Evolutionary conservation across 106 monocot species (phyloP), one percentile per base, ranked within the genome.

Genomic region (Ottelia alismoides): DNA sequence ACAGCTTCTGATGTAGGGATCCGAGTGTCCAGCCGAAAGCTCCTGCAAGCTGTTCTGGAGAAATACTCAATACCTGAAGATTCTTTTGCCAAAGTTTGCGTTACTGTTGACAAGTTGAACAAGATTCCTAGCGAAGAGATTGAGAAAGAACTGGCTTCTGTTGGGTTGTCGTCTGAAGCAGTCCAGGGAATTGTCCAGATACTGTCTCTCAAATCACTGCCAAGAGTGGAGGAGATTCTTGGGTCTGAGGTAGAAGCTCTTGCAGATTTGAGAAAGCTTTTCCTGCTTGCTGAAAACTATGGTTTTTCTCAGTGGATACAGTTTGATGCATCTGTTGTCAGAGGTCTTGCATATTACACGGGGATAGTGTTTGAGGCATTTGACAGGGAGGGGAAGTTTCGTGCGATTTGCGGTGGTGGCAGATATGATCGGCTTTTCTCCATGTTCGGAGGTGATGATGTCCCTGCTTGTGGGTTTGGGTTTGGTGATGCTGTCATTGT

Each of bases 311-410:
- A 85, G 31, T 98, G 98, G 98, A 77, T 98, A 60, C 71, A 68
- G 55, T 98, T 98, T 63, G 98, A 98, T 77, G 98, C 98, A 55
- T 98, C 98, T 30, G 90, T 98, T 30, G 89, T 98, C 10, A 82
- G 98, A 68, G 98, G 98, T 43, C 98, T 98, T 58, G 85, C 98
- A 53, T 98, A 90, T 68, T 98, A 98, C 67, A 98, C 90, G 35
- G 98, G 90, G 20, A 86, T 89, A 60, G 98, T 98, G 24, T 98
- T 98, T 77, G 98, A 98, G 98, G 98, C 76, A 72, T 99, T 99
- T 75, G 98, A 99, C 64, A 82, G 78, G 61, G 85, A 90, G 62
- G 98, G 90, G 9, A 86, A 90, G 53, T 51, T 99, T 35, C 79
- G 98, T 51, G 98, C 98, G 21, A 91, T 99, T 67, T 90, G 90